A percentile compares a stretch with the other conserved stretches of the same genome.
Conservation (phyloP, 2,329 filamentous ascomycete species). For the Nannizzia gypsea region DNA sequence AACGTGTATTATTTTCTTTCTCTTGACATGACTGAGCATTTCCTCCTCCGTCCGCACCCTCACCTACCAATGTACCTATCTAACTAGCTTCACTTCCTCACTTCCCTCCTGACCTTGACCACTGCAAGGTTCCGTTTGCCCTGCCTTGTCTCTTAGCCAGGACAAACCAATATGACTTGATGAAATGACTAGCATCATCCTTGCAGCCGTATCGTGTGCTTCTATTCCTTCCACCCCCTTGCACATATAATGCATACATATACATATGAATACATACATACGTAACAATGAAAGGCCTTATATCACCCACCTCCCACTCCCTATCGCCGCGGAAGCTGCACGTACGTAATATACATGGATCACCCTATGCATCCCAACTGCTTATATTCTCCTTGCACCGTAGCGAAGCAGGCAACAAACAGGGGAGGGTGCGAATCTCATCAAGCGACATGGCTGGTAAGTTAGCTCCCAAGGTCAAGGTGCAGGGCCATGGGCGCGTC, state of each 20-base stretch:
- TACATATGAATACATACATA: no score
- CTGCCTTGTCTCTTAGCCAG: background rate
- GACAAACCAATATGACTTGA: background rate
- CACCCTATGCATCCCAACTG: background rate
- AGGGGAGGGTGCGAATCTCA: background rate
- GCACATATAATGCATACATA: background rate
- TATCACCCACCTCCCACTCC: no score
- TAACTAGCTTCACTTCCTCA: background rate
- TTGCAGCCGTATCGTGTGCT: background rate
- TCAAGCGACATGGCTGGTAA: background rate
- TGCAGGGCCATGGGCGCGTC: no score
- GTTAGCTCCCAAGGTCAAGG: no score
- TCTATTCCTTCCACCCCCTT: background rate
- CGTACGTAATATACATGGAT: background rate
- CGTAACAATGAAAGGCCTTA: no score
- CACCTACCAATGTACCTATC: background rate
- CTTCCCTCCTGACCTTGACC: background rate
- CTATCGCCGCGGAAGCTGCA: background rate
- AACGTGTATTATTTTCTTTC: background rate
- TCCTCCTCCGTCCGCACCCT: no score
- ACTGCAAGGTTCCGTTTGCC: background rate
- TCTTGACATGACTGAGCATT: background rate
- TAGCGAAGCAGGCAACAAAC: background rate
- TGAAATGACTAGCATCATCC: slow-evolving; percentile 4
- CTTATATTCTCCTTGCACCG: background rate